A percentile compares a stretch with the other conserved stretches of the same genome.
Conservation (phyloP, 1,284 basidiomycete genomes). For the Heliocybe sulcata region DNA sequence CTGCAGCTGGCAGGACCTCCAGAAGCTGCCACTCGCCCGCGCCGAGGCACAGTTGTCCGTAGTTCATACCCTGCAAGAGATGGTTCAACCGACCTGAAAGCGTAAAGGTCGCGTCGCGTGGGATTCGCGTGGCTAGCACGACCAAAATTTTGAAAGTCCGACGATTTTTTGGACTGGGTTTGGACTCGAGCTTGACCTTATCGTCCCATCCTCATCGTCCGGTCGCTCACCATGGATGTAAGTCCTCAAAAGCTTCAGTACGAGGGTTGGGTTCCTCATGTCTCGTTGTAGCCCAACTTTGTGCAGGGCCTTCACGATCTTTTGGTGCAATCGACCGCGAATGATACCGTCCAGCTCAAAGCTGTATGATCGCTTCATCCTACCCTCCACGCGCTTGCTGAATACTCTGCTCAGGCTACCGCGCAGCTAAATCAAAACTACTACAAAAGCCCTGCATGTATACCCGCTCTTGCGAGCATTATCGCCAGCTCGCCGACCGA, state of each 20-base stretch:
- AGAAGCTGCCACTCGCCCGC: neutral
- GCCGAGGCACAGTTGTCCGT: neutral
- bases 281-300: conserved; percentile 57
- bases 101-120: neutral
- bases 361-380: conserved; percentile 46
- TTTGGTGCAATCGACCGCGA: conserved; percentile 78
- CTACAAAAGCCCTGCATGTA: conserved; percentile 88
- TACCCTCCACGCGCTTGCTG: conserved; percentile 5
- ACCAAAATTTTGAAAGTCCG: conserved; percentile 10
- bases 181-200: conserved; percentile 3
- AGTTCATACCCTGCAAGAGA: neutral
- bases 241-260: no score
- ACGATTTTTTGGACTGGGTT: conserved; percentile 12
- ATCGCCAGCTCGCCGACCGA: conserved; percentile 79
- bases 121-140: neutral
- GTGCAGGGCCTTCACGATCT: conserved; percentile 79
- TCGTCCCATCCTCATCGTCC: conserved; percentile 4
- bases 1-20: no score
- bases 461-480: conserved; percentile 88
- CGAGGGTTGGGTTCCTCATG: no score
- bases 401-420: conserved; percentile 62
- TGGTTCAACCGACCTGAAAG: neutral
- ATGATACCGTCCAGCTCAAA: conserved; percentile 85
- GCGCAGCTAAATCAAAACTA: conserved; percentile 85
- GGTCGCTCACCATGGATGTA: conserved; percentile 19